Evolutionary conservation across 495 filamentous ascomycete species (phyloP), one percentile per base, ranked within the genome.

Genomic region (Extremus antarcticus): DNA sequence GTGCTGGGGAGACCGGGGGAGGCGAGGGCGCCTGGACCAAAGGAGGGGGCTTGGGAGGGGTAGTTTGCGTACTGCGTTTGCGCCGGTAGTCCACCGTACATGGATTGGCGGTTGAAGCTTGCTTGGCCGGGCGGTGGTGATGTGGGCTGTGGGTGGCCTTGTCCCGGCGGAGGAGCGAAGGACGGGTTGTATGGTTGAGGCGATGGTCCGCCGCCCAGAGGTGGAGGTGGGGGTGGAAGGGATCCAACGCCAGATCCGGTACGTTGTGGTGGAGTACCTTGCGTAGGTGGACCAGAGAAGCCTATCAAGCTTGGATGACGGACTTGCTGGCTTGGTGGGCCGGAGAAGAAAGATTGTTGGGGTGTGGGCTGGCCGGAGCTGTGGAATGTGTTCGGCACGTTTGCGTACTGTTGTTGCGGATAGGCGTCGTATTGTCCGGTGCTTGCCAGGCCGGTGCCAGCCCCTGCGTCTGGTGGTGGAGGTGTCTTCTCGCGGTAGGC

Each of bases 401-500:
- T 41, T 2, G 63, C 61, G 48, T 59, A 59, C 46, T 66, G 67
- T 51, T 65, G 61, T 19, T 23, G 46, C 11, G 52, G 56, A 40
- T 83, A 75, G 2, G 86, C 86, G 20, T 80, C 80, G 47, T 77
- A 76, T n/a, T 23, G 23, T 20, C 17, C 32, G 13, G 29, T 4
- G 13, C 13, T 35, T 35, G 29, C 13, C 10, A 94, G 73, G 2
- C 87, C 87, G 35, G 87, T 89, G 11, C 84, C 81, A 25, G 71
- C 71, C 41, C 73, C 80, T 25, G 83, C 86, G 62, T 91, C 86
- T 15, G 78, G 76, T 25, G 85, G 85, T 7, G 90, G 90, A 9
- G 88, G 89, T 0, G 90, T 95, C 74, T 94, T 92, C 71, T 95
- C 89, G 47, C 90, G 81, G 61, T 90, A 80, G 51, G 81, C 76